Evolutionary conservation across 257 asterid species (phyloP).

Genomic region (Striga asiatica): DNA sequence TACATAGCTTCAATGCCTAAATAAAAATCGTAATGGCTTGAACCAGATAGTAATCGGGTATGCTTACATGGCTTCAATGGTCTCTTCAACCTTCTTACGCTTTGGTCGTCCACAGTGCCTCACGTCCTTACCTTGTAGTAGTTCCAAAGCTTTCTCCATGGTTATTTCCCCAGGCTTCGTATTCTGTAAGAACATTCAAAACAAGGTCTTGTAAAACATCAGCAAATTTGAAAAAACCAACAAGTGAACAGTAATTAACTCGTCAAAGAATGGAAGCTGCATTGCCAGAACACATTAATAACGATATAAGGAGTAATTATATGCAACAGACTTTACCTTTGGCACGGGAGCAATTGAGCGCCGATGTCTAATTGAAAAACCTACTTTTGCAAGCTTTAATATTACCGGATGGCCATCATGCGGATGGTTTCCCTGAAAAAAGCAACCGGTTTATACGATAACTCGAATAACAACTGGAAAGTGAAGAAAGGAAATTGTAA

Average conservation of each 20-base stretch:
- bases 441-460: slow-evolving; percentile 12
- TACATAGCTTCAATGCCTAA: no score
- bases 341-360: slow-evolving; percentile 62
- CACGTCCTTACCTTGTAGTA: slow-evolving; percentile 47
- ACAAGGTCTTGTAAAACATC: not conserved
- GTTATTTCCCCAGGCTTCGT: slow-evolving; percentile 46
- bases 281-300: not conserved
- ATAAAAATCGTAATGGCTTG: not conserved
- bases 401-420: slow-evolving; percentile 50
- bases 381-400: slow-evolving; percentile 45
- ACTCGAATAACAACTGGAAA: slow-evolving; percentile 9
- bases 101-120: slow-evolving; percentile 62
- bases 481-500: not conserved
- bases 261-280: not conserved
- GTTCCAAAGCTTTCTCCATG: slow-evolving; percentile 58
- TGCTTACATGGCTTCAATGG: slow-evolving; percentile 12
- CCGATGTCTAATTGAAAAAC: slow-evolving; percentile 59
- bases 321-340: slow-evolving; percentile 36
- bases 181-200: slow-evolving; percentile 28
- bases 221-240: not conserved
- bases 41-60: not conserved
- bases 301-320: not conserved
- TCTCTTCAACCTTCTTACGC: slow-evolving; percentile 25
- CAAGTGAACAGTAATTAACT: not conserved
- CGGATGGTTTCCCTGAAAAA: slow-evolving; percentile 74